A percentile compares a stretch with the other conserved stretches of the same genome.
phyloP scores from a whole-genome alignment of 164 flowering plant genomes.

The Annona cherimola region DNA sequence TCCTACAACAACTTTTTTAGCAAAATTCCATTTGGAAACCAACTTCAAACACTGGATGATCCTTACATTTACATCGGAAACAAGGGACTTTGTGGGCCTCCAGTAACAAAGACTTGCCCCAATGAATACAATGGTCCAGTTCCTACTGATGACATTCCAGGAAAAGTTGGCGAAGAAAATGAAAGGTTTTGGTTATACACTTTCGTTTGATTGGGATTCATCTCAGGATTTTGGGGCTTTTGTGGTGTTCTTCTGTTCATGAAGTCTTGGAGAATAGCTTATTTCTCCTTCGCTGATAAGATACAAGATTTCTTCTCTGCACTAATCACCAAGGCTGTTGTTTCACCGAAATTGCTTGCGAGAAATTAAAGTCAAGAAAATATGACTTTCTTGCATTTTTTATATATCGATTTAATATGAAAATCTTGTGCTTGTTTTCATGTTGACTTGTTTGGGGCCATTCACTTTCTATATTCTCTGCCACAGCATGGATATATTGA shows the following conservation, averaged over 20 bases:
- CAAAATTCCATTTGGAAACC: slow-evolving; percentile 27
- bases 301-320: not conserved
- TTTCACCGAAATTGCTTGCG: no score
- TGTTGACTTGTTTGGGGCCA: no score
- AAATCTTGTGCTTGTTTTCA: no score
- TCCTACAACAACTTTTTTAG: slow-evolving; percentile 16
- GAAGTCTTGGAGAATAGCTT: slow-evolving; percentile 15
- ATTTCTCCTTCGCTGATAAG: slow-evolving; percentile 13
- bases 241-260: slow-evolving; percentile 17
- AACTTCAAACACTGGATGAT: slow-evolving; percentile 24
- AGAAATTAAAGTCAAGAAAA: no score
- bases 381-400: no score
- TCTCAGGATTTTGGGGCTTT: slow-evolving; percentile 24
- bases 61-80: slow-evolving; percentile 23
- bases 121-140: slow-evolving; percentile 7
- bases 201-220: slow-evolving; percentile 18
- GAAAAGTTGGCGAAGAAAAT: not conserved
- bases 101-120: slow-evolving; percentile 16
- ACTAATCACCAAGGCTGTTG: no score
- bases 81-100: slow-evolving; percentile 28
- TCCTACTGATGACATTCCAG: not conserved
- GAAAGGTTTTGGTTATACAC: slow-evolving; percentile 12
- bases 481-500: no score
- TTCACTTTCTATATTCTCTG: no score
- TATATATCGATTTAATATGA: no score